Evolutionary conservation across 2,329 filamentous ascomycete genomes (phyloP).

Genomic region (Microascus cirrosus): DNA sequence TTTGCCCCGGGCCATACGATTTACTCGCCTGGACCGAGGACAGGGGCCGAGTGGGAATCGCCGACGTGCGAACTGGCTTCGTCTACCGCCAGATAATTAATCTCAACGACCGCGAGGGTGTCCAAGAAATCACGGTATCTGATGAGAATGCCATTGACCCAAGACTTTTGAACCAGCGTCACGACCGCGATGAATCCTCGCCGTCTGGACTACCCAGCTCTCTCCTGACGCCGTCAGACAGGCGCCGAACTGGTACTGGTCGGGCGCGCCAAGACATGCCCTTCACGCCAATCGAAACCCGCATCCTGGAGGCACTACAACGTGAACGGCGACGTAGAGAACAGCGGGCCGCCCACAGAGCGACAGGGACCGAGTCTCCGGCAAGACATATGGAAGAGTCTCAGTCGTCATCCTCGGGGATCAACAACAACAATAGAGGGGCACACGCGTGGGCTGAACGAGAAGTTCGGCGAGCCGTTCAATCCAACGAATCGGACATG

Average conservation of each 20-base stretch:
- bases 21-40: slow-evolving; percentile 92
- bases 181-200: slow-evolving; percentile 20
- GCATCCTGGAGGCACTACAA: slow-evolving; percentile 45
- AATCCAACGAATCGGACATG: background rate
- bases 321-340: slow-evolving; percentile 40
- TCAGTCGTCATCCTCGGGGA: background rate
- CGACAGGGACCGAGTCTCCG: background rate
- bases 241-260: slow-evolving; percentile 2
- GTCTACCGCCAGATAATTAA: slow-evolving; percentile 57
- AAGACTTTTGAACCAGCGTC: slow-evolving; percentile 34
- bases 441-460: slow-evolving; percentile 2
- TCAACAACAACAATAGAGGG: background rate
- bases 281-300: slow-evolving; percentile 40
- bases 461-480: background rate
- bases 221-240: slow-evolving; percentile 7
- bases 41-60: slow-evolving; percentile 62
- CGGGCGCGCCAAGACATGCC: slow-evolving; percentile 27
- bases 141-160: slow-evolving; percentile 45
- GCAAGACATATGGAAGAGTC: background rate
- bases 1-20: slow-evolving; percentile 82
- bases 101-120: slow-evolving; percentile 29
- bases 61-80: slow-evolving; percentile 59
- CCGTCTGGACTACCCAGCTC: background rate
- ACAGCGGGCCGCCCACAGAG: slow-evolving; percentile 9
- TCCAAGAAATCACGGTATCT: slow-evolving; percentile 33